Base-by-base conservation (phyloP, 2,329 filamentous ascomycete species). In the Tolypocladium endophyticum region DNA sequence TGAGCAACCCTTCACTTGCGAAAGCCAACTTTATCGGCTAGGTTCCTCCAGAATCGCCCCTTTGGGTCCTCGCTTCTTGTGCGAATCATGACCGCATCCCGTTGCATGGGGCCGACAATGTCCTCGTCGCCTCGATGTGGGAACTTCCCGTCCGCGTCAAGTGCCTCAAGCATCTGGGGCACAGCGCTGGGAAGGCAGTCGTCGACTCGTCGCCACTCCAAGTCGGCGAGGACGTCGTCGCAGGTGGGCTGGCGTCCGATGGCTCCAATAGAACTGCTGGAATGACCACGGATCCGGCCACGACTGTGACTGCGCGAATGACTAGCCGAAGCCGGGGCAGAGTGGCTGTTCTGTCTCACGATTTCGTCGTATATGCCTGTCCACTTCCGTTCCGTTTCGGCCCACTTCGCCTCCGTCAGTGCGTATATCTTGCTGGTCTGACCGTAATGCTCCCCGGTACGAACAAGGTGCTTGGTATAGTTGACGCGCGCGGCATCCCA, bases 41-140 rank as follows among this genome's bases (percentile, higher is more conserved):
- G 69, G 61, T 67, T 77, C 66, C 76, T 79, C 76, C 79, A 77
- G 67, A 82, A 81, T 57, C 76, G 75, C 23, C 73, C 68, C 63
- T 74, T 77, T 63, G 74, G 74, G 63, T 78, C 76, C 53, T 80
- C 77, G 60, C 73, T 76, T 55, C 70, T 71, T 18, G 74, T 72
- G 55, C 78, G 74, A 36, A 73, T 71, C 81, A 84, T 84, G 63
- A 78, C 74, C 45, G 77, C 76, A 64, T 83, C 81, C 16, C 82
- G 81, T 66, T 86, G 84, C 92, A 97, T 96, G 8, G 92, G 92
- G 1, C 92, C 92, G 53, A 97, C 91, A 70, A 97, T 95, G 72
- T 96, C 92, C 67, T 92, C 88, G 68, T 96, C 92, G 58, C 92
- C 92, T 38, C 93, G 83, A 66, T 87, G 86, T 30, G 92, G 92